Evolutionary conservation across 768 basidiomycete species (phyloP).

Genomic region (Hydnomerulius pinastri): DNA sequence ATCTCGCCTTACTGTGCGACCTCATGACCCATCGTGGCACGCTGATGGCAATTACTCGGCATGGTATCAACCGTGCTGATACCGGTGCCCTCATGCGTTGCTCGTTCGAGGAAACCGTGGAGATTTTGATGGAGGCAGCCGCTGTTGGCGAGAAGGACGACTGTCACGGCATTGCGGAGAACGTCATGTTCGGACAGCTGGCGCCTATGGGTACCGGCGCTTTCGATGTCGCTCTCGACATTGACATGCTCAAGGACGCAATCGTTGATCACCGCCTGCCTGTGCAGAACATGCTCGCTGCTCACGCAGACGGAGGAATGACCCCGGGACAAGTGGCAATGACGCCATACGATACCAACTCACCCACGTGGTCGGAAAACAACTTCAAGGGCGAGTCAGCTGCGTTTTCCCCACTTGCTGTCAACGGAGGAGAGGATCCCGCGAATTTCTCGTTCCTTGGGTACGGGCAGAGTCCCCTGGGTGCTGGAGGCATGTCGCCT

Average conservation of each 20-base stretch:
- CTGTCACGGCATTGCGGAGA: constrained; percentile 98
- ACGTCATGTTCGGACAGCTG: constrained; percentile 98
- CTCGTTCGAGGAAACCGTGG: constrained; percentile 99
- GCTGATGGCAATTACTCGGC: constrained; percentile 98
- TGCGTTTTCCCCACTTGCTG: constrained; percentile 93
- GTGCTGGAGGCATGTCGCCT: constrained; percentile 87
- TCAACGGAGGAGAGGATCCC: constrained; percentile 82
- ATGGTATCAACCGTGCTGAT: constrained; percentile 98
- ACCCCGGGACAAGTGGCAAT: constrained; percentile 90
- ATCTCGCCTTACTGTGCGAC: constrained; percentile 94
- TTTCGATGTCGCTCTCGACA: constrained; percentile 94
- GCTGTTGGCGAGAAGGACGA: constrained; percentile 98
- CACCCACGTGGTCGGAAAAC: constrained; percentile 79
- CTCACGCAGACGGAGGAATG: constrained; percentile 84
- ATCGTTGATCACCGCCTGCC: constrained; percentile 95
- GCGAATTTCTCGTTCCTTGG: constrained; percentile 72
- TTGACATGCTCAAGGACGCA: constrained; percentile 98
- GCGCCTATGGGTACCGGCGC: constrained; percentile 99
- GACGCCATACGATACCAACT: constrained; percentile 96
- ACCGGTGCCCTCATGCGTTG: constrained; percentile 99
- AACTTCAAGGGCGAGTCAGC: constrained; percentile 83
- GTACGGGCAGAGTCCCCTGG: constrained; percentile 84
- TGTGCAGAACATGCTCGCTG: constrained; percentile 76
- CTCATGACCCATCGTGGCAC: constrained; percentile 95
- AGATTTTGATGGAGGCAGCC: constrained; percentile 98